phyloP scores from a whole-genome alignment of 2,329 filamentous ascomycete genomes.

The Fusarium domesticum region DNA sequence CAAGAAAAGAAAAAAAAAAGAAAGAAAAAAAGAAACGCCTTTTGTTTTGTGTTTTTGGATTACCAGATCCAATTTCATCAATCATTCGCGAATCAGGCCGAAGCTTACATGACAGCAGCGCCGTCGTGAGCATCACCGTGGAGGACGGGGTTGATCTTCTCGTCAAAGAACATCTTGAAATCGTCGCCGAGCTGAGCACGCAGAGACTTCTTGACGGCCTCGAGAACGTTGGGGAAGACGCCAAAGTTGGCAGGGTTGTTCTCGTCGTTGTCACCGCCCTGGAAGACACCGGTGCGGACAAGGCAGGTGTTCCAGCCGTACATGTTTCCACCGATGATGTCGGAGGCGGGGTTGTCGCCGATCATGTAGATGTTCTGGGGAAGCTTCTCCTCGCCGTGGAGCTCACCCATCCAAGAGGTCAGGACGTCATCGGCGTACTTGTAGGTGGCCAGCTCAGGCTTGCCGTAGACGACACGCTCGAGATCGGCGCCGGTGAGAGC shows the following conservation, averaged over 20 bases:
- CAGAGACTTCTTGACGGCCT: constrained; percentile 62
- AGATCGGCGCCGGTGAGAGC: constrained; percentile 54
- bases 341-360: constrained; percentile 65
- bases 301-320: constrained; percentile 81
- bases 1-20: background rate
- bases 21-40: background rate
- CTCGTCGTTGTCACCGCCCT: constrained; percentile 72
- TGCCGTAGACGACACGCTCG: constrained; percentile 47
- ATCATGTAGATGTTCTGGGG: constrained; percentile 82
- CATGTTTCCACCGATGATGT: constrained; percentile 64
- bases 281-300: constrained; percentile 75
- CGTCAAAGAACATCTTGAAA: constrained; percentile 71
- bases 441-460: constrained; percentile 73
- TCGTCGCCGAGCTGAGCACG: constrained; percentile 69
- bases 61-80: background rate
- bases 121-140: constrained; percentile 38
- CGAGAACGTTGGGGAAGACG: constrained; percentile 70
- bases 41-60: background rate
- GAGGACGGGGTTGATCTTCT: constrained; percentile 66
- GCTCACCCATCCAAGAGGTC: constrained; percentile 69
- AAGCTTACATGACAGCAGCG: constrained; percentile 21
- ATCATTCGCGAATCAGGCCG: background rate
- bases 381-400: constrained; percentile 67
- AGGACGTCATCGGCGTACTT: constrained; percentile 62
- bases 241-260: constrained; percentile 76